Conservation (phyloP, 495 filamentous ascomycete genomes). For the Podospora conica region DNA sequence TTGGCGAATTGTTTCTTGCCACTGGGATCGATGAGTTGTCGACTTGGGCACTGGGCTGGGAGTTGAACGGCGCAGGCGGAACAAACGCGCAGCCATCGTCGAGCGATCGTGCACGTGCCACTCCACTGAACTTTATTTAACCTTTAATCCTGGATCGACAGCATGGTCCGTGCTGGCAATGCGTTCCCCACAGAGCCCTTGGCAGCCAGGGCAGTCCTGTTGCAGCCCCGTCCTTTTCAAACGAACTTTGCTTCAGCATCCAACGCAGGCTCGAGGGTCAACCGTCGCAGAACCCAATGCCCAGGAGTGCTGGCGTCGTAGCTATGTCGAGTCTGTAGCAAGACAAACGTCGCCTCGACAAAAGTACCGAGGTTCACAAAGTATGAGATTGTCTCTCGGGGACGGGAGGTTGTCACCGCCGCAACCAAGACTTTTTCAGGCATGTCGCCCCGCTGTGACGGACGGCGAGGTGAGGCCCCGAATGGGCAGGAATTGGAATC, state of each 20-base stretch:
- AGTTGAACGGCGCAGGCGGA: background rate
- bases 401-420: background rate
- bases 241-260: slow-evolving; percentile 29
- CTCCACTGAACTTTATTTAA: background rate
- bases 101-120: background rate
- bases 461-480: background rate
- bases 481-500: background rate
- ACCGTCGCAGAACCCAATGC: slow-evolving; percentile 22
- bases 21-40: background rate
- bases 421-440: background rate
- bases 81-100: too few relatives aligned
- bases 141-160: background rate
- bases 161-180: slow-evolving; percentile 13
- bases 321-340: slow-evolving; percentile 2
- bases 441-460: background rate
- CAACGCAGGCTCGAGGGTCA: slow-evolving; percentile 13
- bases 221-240: slow-evolving; percentile 19
- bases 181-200: background rate
- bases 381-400: background rate
- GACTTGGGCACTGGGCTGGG: background rate
- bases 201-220: slow-evolving; percentile 10
- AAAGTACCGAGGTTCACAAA: background rate
- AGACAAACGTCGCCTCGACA: background rate
- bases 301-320: background rate
- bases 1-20: background rate